phyloP scores from a whole-genome alignment of 768 basidiomycete genomes.

The Mycena galericulata region DNA sequence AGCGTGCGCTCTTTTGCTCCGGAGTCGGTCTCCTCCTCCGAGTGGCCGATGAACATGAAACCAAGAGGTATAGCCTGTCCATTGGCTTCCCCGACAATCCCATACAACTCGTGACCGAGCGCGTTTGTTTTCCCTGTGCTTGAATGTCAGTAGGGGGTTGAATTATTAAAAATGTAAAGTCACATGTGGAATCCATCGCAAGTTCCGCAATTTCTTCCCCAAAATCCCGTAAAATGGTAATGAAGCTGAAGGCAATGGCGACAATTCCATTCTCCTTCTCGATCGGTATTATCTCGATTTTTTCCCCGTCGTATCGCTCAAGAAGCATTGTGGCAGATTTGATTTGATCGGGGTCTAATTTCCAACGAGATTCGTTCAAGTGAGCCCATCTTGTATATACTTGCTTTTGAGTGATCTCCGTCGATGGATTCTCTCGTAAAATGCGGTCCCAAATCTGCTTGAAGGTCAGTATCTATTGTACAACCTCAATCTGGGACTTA shows the following conservation, averaged over 20 bases:
- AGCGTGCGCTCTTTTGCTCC: background rate
- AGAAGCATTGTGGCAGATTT: no score
- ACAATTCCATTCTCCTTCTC: background rate
- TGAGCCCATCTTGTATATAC: no score
- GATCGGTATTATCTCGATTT: constrained; percentile 5
- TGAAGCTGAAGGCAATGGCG: background rate
- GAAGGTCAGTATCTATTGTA: no score
- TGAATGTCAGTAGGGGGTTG: background rate
- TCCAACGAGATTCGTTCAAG: no score
- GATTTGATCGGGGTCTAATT: no score
- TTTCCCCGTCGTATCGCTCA: background rate
- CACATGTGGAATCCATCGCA: background rate
- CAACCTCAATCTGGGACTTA: no score
- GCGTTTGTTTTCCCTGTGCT: constrained; percentile 1
- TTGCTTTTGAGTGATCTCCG: no score
- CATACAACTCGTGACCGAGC: background rate
- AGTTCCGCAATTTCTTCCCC: background rate
- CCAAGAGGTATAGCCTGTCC: background rate
- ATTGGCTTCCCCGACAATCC: background rate
- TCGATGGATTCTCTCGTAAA: no score
- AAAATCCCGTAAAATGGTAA: background rate
- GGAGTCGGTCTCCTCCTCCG: background rate
- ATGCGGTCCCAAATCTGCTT: no score
- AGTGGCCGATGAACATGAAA: background rate
- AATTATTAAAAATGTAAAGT: background rate